Evolutionary conservation across 192 early-diverging fungal species (phyloP), one percentile per base, ranked within the genome.

Genomic region (Borealophlyctis nickersoniae): DNA sequence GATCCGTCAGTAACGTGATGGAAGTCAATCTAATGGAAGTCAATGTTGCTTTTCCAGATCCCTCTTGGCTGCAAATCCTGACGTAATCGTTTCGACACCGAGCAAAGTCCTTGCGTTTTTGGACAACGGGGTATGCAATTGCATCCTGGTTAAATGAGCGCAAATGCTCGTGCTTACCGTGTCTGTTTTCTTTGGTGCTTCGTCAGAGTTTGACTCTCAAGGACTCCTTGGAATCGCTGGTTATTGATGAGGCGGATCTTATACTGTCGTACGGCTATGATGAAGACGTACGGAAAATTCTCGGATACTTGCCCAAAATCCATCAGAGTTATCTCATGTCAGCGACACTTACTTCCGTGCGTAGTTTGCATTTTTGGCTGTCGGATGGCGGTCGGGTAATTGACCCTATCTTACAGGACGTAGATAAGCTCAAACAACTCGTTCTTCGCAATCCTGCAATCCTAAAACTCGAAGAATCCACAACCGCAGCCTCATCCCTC

Each of bases 231-330:
- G 89, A 94, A 57, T 89, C 87, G 9, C 79, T 99, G 49, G 91
- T 97, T 19, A 91, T 99, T 49, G 96, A 98, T 57, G 96, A 99
- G 76, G 94, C 94, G 0, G 96, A 99, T 76, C 73, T 97, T 55
- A 86, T 99, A 0, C 74, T 95, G 52, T 92, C 91, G 35, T 99
- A 92, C 75, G 96, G 95, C 19, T 92, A 95, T 63, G 89, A 92
- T 65, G 87, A 90, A 35, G 96, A 99, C 69, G 71, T 99, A 32
- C 80, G 83, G 51, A 84, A 87, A 30, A 78, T 97, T 19, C 65
- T 93, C 36, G 68, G 78, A 11, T 80, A 82, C 52, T 69, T 93
- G 60, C 93, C 94, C 50, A 89, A 91, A 74, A 91, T 94, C 50
- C 88, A 89, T 75, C 94, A 96, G 74, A 89, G 87, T 56, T 91